These are phyloP conservation scores for Aspergillus viridinutans DNA, from an alignment of 2,329 filamentous ascomycete genomes.

Conservation along the genomic window DNA sequence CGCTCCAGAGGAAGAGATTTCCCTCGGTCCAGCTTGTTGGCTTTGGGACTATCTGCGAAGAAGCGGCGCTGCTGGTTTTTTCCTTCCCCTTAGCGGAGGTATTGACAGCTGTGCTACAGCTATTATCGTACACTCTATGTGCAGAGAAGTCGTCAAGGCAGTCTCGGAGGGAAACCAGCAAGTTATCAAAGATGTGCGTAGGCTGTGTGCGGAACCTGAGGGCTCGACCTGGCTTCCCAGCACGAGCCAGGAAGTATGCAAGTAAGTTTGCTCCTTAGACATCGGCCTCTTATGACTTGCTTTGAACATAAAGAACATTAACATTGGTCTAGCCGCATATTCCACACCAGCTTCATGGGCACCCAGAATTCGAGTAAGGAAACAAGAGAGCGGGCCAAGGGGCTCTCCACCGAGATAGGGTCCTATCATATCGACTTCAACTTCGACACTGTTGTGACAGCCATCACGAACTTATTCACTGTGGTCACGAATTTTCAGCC, in stretches of 20 bases:
- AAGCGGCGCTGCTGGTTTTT: conserved; percentile 35
- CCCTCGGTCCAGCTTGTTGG: conserved; percentile 61
- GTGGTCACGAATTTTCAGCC: conserved; percentile 58
- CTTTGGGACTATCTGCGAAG: conserved; percentile 49
- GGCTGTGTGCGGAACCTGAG: conserved; percentile 49
- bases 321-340: conserved; percentile 41
- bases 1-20: conserved; percentile 63
- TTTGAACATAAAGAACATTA: neutral
- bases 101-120: conserved; percentile 39
- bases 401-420: conserved; percentile 59
- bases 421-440: conserved; percentile 69
- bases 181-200: conserved; percentile 52
- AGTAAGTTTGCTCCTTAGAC: conserved; percentile 16
- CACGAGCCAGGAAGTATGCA: conserved; percentile 58
- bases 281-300: neutral
- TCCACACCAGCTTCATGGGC: conserved; percentile 67
- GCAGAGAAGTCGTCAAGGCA: conserved; percentile 33
- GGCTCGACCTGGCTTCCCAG: conserved; percentile 49
- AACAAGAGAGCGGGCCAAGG: conserved; percentile 62
- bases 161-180: conserved; percentile 37
- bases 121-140: conserved; percentile 40
- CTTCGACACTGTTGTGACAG: conserved; percentile 64
- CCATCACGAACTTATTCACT: conserved; percentile 57
- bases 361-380: conserved; percentile 64
- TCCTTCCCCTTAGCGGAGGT: conserved; percentile 38